Base-by-base conservation (phyloP, 78 protist species). In the Pelomyxa schiedti region DNA sequence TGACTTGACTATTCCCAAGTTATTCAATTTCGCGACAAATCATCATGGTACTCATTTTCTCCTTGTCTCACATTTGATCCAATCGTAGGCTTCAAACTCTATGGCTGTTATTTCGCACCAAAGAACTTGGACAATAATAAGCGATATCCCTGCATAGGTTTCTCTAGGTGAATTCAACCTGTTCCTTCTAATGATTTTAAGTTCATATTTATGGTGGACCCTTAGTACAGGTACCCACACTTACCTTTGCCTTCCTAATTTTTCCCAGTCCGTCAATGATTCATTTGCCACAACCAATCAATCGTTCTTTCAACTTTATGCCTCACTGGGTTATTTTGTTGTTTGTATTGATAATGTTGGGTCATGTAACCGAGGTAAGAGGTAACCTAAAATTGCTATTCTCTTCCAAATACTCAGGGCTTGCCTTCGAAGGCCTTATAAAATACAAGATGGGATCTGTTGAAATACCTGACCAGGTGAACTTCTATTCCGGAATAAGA, bases 381-480 rank as follows among this genome's bases (percentile, higher is more conserved):
- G n/a, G n/a, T n/a, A n/a, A n/a, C n/a, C n/a, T n/a, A n/a, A n/a
- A n/a, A n/a, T n/a, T n/a, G n/a, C n/a, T n/a, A n/a, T n/a, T n/a
- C n/a, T n/a, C n/a, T n/a, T n/a, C n/a, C n/a, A n/a, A n/a, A n/a
- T n/a, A n/a, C n/a, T n/a, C n/a, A n/a, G n/a, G n/a, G 22, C 8
- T 58, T 7, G 71, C 40, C 39, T 77, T 83, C 29, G 83, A 77
- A 8, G 77, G 68, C 1, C 43, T 64, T 4, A 42, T 58, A 16
- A 36, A 35, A 1, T 32, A 53, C 4, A 26, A n/a, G 69, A 74
- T 92, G 90, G 96, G 96, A n/a, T 24, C 42, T 16, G 28, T 86
- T 2, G 95, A 92, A 71, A 66, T 88, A 0, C 66, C 37, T 22
- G 95, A 92, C 69, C 93, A 92, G 52, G 58, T 76, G 39, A 82